Conservation (phyloP, 2,329 filamentous ascomycete genomes). For the Penicillium sclerotigenum region DNA sequence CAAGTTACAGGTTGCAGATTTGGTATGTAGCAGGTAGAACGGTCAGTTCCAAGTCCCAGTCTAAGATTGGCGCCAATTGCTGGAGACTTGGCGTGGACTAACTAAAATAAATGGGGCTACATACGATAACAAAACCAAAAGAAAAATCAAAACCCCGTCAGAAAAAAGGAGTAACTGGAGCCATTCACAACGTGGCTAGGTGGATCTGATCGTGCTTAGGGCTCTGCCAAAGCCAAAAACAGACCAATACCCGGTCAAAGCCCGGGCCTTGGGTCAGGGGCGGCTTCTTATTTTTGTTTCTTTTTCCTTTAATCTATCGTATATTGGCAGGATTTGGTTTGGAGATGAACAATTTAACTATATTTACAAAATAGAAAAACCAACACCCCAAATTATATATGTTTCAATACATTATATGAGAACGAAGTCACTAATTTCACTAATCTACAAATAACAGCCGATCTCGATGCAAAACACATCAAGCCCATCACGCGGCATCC, state of each 20-base stretch:
- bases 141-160: not conserved
- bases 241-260: constrained; percentile 7
- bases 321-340: not conserved
- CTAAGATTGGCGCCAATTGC: constrained; percentile 10
- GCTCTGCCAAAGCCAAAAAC: constrained; percentile 18
- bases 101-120: constrained; percentile 1
- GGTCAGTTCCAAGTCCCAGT: not conserved
- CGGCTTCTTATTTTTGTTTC: not conserved
- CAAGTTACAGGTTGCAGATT: not conserved
- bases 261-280: constrained; percentile 5
- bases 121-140: not conserved
- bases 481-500: constrained; percentile 15
- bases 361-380: too few relatives aligned
- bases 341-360: not conserved
- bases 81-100: constrained; percentile 4
- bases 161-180: constrained; percentile 15
- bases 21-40: not conserved
- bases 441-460: not conserved
- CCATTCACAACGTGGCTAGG: constrained; percentile 29
- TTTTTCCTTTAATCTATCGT: not conserved
- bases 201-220: constrained; percentile 29
- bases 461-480: constrained; percentile 16
- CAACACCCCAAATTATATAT: too few relatives aligned
- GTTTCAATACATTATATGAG: too few relatives aligned
- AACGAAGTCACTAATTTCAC: too few relatives aligned